These are phyloP conservation scores for Knoxia roxburghii DNA, from an alignment of 257 asterid species.

Conservation along the genomic window DNA sequence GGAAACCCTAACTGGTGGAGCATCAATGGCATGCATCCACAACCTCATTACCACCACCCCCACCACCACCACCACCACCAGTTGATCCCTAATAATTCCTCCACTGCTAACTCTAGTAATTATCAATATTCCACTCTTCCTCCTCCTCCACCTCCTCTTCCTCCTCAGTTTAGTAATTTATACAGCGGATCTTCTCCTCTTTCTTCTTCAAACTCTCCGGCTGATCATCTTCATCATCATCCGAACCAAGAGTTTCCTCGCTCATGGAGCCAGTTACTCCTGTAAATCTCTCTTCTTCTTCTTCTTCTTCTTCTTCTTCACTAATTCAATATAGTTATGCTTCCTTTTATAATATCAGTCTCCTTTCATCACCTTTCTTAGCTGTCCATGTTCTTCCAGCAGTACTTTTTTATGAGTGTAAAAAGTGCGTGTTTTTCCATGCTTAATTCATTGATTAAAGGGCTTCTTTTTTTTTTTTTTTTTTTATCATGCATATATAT, in stretches of 20 bases:
- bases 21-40: slow-evolving; percentile 38
- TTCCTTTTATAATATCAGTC: neutral
- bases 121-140: neutral
- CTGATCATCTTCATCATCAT: slow-evolving; percentile 24
- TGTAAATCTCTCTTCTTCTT: slow-evolving; percentile 22
- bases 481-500: no score
- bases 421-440: neutral
- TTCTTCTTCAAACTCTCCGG: slow-evolving; percentile 15
- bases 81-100: neutral
- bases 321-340: no score
- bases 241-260: slow-evolving; percentile 43
- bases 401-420: neutral
- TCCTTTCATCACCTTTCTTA: neutral
- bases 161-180: slow-evolving; percentile 16
- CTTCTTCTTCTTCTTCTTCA: neutral
- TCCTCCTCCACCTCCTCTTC: slow-evolving; percentile 7
- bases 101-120: slow-evolving; percentile 13
- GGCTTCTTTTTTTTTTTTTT: neutral
- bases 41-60: slow-evolving; percentile 21
- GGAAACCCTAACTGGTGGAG: slow-evolving; percentile 98
- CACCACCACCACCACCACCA: no score
- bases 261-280: slow-evolving; percentile 66
- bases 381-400: slow-evolving; percentile 1
- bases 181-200: slow-evolving; percentile 25
- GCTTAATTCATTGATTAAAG: neutral